Percentiles rank a stretch among this genome's conserved stretches.
phyloP scores from a whole-genome alignment of 2,329 filamentous ascomycete species.

The Lasiodiplodia gonubiensis region DNA sequence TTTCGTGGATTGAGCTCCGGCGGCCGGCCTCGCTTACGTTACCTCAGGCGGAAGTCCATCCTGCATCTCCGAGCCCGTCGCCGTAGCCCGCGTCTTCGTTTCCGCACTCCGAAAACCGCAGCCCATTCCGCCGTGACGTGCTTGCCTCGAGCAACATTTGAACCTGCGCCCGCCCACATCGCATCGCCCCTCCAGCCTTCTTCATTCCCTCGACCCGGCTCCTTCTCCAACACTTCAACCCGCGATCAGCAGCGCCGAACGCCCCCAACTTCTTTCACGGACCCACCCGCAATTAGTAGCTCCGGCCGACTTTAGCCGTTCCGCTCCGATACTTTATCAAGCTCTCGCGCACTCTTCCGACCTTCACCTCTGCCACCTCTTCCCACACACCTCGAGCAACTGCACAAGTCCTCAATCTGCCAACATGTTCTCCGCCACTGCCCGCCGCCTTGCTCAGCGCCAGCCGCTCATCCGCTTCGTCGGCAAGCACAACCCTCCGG shows the following conservation, averaged over 20 bases:
- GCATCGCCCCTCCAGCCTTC: background rate
- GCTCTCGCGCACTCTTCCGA: constrained; percentile 13
- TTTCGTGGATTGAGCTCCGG: constrained; percentile 9
- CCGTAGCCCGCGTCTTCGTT: constrained; percentile 9
- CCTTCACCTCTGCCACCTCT: background rate
- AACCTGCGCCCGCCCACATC: constrained; percentile 6
- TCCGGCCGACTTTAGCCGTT: constrained; percentile 24
- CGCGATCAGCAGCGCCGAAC: background rate
- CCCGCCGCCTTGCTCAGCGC: constrained; percentile 52
- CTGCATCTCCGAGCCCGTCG: constrained; percentile 13
- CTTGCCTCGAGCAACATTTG: constrained; percentile 19
- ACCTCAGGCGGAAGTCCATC: background rate
- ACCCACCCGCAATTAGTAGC: constrained; percentile 17
- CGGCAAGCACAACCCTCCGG: constrained; percentile 54
- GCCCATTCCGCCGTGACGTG: background rate
- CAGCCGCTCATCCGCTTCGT: constrained; percentile 60
- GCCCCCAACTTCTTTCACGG: constrained; percentile 10
- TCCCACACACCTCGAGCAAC: constrained; percentile 5
- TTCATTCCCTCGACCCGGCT: background rate
- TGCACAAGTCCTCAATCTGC: constrained; percentile 27
- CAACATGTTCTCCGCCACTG: constrained; percentile 52
- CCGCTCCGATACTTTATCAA: constrained; percentile 27
- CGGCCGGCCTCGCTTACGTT: constrained; percentile 14
- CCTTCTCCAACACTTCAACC: constrained; percentile 8
- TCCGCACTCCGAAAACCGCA: constrained; percentile 11